These are phyloP conservation scores for Gaeumannomyces sp. DNA, from an alignment of 2,329 filamentous ascomycete genomes.

Conservation along the genomic window DNA sequence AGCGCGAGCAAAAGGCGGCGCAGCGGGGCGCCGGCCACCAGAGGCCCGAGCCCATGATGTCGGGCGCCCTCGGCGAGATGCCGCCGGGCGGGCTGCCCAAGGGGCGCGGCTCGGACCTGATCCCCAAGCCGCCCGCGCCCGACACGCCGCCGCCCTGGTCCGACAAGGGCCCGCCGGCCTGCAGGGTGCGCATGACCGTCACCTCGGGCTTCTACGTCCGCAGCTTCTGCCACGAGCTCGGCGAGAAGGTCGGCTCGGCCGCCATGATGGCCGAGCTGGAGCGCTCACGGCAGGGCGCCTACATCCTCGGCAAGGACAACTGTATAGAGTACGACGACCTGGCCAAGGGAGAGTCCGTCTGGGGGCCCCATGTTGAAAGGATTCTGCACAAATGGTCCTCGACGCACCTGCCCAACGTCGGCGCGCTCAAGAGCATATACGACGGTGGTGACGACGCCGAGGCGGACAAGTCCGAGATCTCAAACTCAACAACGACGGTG, in stretches of 20 bases:
- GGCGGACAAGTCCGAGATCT: constrained; percentile 13
- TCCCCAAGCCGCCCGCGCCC: constrained; percentile 40
- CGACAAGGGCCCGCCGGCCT: constrained; percentile 65
- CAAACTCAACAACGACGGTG: constrained; percentile 7
- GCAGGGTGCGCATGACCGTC: constrained; percentile 81
- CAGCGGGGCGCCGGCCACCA: constrained; percentile 17
- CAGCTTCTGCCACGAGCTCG: constrained; percentile 87
- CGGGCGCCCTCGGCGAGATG: constrained; percentile 47
- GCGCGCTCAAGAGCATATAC: constrained; percentile 12
- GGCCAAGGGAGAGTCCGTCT: constrained; percentile 68
- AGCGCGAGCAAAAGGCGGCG: constrained; percentile 19
- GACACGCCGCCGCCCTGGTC: constrained; percentile 50
- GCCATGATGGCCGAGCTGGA: constrained; percentile 82
- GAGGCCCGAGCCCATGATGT: constrained; percentile 39
- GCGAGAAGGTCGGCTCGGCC: constrained; percentile 71
- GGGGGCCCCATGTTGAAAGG: constrained; percentile 66
- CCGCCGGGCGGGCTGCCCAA: constrained; percentile 31
- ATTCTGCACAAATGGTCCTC: constrained; percentile 37
- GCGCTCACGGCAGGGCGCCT: constrained; percentile 75
- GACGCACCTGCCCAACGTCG: constrained; percentile 3
- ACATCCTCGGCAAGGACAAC: constrained; percentile 62
- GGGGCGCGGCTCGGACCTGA: constrained; percentile 46
- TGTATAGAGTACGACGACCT: constrained; percentile 76
- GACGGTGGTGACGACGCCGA: constrained; percentile 17
- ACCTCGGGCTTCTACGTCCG: constrained; percentile 96